Evolutionary conservation across 306 rosid genomes (phyloP).

Genomic region (Geum urbanum): DNA sequence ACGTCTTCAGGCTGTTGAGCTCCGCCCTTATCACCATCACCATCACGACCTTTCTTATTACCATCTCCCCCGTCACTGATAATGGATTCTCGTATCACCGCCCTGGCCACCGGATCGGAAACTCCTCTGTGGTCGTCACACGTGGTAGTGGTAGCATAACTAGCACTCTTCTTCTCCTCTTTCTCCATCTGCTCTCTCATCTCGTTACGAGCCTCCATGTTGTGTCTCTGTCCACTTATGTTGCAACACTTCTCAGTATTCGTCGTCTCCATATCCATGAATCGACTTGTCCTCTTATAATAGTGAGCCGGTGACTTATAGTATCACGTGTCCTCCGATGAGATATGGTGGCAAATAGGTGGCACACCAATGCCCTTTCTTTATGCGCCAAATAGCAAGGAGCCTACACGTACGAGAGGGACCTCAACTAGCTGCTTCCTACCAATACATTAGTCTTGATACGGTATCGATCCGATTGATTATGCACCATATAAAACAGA

Average conservation of each 20-base stretch:
- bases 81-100: constrained; percentile 32
- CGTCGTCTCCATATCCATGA: neutral
- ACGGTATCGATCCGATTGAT: too few relatives aligned
- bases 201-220: constrained; percentile 49
- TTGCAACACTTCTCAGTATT: neutral
- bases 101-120: constrained; percentile 22
- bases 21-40: neutral
- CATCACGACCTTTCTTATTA: neutral
- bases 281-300: neutral
- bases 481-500: too few relatives aligned
- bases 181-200: constrained; percentile 24
- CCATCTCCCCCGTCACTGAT: neutral
- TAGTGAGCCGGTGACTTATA: too few relatives aligned
- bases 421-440: too few relatives aligned
- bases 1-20: constrained; percentile 36
- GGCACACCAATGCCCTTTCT: neutral
- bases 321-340: neutral
- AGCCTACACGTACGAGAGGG: neutral
- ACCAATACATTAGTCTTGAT: too few relatives aligned
- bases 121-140: neutral
- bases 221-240: neutral
- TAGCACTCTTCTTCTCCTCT: constrained; percentile 6
- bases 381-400: neutral
- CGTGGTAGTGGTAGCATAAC: neutral
- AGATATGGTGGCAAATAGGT: neutral